Conservation (phyloP, 2,329 filamentous ascomycete species). For the Ambrosiella beaveri region DNA sequence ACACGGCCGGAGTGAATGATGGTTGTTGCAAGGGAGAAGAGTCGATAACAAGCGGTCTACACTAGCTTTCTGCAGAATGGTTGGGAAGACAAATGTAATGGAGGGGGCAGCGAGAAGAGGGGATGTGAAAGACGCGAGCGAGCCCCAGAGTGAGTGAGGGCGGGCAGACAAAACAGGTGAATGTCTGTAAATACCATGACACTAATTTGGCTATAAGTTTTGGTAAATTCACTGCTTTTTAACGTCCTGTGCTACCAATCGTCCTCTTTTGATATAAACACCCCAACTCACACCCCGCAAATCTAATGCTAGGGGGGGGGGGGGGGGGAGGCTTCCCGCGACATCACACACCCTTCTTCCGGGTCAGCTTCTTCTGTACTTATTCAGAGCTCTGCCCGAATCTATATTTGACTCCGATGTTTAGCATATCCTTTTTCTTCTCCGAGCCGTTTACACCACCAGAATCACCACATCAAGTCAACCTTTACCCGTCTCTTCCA, state of each 20-base stretch:
- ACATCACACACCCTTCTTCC: no score
- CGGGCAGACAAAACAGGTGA: not conserved
- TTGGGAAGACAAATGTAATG: not conserved
- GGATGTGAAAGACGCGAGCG: not conserved
- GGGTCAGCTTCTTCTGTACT: no score
- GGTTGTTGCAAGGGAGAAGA: not conserved
- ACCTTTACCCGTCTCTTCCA: no score
- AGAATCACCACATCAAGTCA: no score
- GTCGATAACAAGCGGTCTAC: not conserved
- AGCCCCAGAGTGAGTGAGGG: not conserved
- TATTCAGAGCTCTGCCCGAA: not conserved
- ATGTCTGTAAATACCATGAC: not conserved
- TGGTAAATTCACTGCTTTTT: not conserved
- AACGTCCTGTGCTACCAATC: no score
- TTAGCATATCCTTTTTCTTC: no score
- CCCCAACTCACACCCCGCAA: not conserved
- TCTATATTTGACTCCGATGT: no score
- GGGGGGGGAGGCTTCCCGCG: no score
- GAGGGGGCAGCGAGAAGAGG: not conserved
- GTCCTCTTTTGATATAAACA: not conserved
- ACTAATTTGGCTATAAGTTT: not conserved
- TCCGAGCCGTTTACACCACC: no score
- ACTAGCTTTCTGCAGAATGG: not conserved
- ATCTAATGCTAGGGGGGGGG: not conserved
- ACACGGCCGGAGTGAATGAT: not conserved